These are phyloP conservation scores for Biancaea sappan DNA, from an alignment of 306 rosid genomes.

Conservation along the genomic window DNA sequence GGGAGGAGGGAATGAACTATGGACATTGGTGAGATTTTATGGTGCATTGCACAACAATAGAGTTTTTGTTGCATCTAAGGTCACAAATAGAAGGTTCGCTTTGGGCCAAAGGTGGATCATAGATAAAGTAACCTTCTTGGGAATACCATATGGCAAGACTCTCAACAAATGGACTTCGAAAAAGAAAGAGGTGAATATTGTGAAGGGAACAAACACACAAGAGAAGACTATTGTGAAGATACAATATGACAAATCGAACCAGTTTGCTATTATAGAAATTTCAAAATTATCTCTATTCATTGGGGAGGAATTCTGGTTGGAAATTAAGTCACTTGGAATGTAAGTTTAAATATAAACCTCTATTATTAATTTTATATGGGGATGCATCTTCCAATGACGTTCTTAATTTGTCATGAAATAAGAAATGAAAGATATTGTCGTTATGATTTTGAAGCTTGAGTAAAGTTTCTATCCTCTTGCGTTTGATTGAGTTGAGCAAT, in stretches of 20 bases:
- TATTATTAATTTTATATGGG: background rate
- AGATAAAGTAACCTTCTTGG: slow-evolving; percentile 59
- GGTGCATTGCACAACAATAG: slow-evolving; percentile 26
- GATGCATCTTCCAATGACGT: too few relatives aligned
- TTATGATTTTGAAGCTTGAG: too few relatives aligned
- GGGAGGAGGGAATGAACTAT: slow-evolving; percentile 52
- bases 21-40: slow-evolving; percentile 67
- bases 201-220: slow-evolving; percentile 33
- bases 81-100: slow-evolving; percentile 62
- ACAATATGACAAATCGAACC: slow-evolving; percentile 28
- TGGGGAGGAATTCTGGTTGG: slow-evolving; percentile 63
- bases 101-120: slow-evolving; percentile 60
- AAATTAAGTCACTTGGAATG: slow-evolving; percentile 23
- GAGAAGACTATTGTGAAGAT: slow-evolving; percentile 29
- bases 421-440: too few relatives aligned
- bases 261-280: slow-evolving; percentile 46
- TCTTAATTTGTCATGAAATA: too few relatives aligned
- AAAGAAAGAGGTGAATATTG: slow-evolving; percentile 31
- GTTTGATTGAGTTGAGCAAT: too few relatives aligned
- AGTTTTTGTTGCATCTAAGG: slow-evolving; percentile 50
- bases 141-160: slow-evolving; percentile 47
- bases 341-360: background rate
- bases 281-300: slow-evolving; percentile 53
- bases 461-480: too few relatives aligned
- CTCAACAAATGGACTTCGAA: background rate